Percentiles rank a stretch among this genome's conserved stretches.
These are phyloP conservation scores for Ambispora gerdemannii DNA, from an alignment of 192 early-diverging fungal species.

Conservation along the genomic window DNA sequence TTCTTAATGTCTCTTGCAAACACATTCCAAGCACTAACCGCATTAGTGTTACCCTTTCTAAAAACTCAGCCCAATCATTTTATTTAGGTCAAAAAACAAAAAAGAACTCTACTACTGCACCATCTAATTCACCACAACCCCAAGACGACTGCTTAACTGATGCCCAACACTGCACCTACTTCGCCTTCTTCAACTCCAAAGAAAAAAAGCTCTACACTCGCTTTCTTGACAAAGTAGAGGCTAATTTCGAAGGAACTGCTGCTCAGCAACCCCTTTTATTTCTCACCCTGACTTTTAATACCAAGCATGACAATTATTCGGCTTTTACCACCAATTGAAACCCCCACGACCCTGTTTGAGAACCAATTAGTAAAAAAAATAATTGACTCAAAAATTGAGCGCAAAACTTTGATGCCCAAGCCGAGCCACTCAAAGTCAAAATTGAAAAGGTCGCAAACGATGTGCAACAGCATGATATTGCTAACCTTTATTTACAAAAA, in stretches of 20 bases:
- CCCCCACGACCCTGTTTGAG: not conserved
- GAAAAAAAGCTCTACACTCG: constrained; percentile 15
- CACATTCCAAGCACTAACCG: not conserved
- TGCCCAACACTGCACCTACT: constrained; percentile 15
- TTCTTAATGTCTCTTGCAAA: constrained; percentile 6
- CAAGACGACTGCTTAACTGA: not conserved
- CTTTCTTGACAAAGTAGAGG: constrained; percentile 10
- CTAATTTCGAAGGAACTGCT: not conserved
- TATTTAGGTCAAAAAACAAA: constrained; percentile 5
- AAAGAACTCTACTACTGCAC: too few species aligned
- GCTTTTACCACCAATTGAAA: constrained; percentile 15
- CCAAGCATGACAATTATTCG: too few species aligned
- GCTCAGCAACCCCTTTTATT: not conserved
- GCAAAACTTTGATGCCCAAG: not conserved
- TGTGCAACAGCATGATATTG: not conserved
- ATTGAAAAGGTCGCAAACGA: not conserved
- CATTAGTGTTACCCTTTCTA: constrained; percentile 12
- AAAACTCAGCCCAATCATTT: constrained; percentile 1
- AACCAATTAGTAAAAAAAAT: not conserved
- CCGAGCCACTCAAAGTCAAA: not conserved
- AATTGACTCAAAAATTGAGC: constrained; percentile 5
- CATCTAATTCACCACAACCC: not conserved
- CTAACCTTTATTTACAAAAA: constrained; percentile 3
- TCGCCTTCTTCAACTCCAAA: constrained; percentile 3
- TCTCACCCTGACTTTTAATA: not conserved